Conservation (phyloP, 2,329 filamentous ascomycete genomes). For the Pseudogymnoascus verrucosus region DNA sequence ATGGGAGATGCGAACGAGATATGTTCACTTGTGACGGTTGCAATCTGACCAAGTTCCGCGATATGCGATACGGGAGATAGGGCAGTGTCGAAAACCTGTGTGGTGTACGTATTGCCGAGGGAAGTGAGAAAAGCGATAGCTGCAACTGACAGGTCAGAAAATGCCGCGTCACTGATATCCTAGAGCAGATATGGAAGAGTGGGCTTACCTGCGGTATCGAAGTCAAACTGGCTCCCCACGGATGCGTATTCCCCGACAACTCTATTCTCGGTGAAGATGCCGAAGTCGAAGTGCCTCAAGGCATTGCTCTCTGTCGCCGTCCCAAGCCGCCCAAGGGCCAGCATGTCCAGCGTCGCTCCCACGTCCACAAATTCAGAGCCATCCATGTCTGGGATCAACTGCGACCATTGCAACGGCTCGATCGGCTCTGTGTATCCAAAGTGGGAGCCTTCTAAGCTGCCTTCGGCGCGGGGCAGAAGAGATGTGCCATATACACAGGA, state of each 20-base stretch:
- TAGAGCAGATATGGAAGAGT: neutral
- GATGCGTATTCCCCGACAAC: neutral
- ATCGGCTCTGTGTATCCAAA: neutral
- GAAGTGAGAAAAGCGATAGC: neutral
- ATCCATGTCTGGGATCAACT: neutral
- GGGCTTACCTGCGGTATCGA: neutral
- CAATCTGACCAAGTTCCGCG: neutral
- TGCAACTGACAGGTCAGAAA: neutral
- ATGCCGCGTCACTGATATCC: neutral
- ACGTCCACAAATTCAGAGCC: neutral
- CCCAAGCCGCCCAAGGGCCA: neutral
- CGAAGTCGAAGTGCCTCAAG: neutral
- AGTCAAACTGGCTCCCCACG: neutral
- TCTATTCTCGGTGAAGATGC: neutral
- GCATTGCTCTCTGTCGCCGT: neutral
- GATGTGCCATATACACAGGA: neutral
- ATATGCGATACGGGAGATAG: neutral
- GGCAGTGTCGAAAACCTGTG: neutral
- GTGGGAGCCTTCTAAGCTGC: neutral
- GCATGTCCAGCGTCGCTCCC: neutral
- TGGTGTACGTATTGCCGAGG: neutral
- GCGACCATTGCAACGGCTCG: neutral
- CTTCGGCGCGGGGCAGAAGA: neutral
- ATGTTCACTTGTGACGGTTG: neutral
- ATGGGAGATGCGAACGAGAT: neutral